Evolutionary conservation across 2,329 filamentous ascomycete genomes (phyloP), one percentile per base, ranked within the genome.

Genomic region (Calonectria henricotiae): DNA sequence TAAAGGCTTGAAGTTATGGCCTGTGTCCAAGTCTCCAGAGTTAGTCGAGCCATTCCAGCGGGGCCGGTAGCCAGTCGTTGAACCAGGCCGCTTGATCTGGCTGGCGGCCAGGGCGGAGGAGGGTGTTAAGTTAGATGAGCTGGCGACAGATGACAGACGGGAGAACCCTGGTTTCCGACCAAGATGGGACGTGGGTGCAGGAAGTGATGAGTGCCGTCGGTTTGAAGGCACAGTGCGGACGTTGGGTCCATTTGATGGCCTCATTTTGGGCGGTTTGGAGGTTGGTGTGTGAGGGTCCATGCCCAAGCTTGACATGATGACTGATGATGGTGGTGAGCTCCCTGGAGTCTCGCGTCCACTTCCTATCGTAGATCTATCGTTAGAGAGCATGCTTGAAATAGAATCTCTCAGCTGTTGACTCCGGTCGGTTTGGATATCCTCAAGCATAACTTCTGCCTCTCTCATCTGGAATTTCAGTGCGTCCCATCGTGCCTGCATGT

Each of bases 331-430:
- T 8, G 89, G 89, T 23, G 89, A 90, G 83, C 90, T 94, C 54
- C 91, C 90, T 0, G 92, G 92, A 0, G 92, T 94, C 39, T 92
- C 94, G 54, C 91, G 83, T 55, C 89, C 88, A 76, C 93, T 96
- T 71, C 88, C 91, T 11, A 89, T 83, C 2, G 91, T 89, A 2
- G 93, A 95, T 63, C 90, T 89, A 78, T 97, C 94, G 74, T 93
- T 93, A 2, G 94, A 97, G 4, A 97, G 86, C 82, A 98, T 94
- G 75, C 94, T 98, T 0, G 95, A 98, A 67, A 98, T 92, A 0
- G 96, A 98, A 81, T 98, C 96, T 55, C 96, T 90, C 60, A 98
- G 86, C 76, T 96, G 93, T 78, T 95, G 93, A 63, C 89, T 91
- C 73, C 88, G 89, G 62, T 90, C 89, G 8, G 84, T 82, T 61